Evolutionary conservation across 2,329 filamentous ascomycete species (phyloP).

Genomic region (Pseudocercospora eumusae): DNA sequence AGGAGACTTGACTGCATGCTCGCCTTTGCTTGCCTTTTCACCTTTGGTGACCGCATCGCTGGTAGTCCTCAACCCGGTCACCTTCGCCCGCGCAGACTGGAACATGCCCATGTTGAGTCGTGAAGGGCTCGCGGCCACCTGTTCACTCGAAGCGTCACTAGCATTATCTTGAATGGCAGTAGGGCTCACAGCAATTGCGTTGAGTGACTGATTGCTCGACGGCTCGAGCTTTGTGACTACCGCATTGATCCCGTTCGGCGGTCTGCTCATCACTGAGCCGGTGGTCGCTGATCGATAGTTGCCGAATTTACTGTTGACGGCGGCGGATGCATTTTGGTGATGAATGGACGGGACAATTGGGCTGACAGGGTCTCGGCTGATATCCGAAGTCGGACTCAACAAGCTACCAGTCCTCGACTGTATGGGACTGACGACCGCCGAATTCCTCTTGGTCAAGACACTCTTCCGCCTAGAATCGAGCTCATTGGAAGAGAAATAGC

Average conservation of each 20-base stretch:
- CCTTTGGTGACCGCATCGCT: constrained; percentile 68
- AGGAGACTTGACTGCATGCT: constrained; percentile 59
- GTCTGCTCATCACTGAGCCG: constrained; percentile 33
- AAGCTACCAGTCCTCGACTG: constrained; percentile 65
- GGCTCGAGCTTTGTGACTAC: constrained; percentile 61
- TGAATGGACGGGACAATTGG: constrained; percentile 22
- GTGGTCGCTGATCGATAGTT: constrained; percentile 34
- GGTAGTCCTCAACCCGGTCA: constrained; percentile 75
- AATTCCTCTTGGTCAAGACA: constrained; percentile 69
- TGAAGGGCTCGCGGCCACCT: constrained; percentile 30
- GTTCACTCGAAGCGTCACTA: constrained; percentile 51
- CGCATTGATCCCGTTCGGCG: constrained; percentile 50
- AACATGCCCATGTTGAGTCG: constrained; percentile 41
- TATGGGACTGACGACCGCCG: constrained; percentile 42
- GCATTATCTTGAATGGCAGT: constrained; percentile 35
- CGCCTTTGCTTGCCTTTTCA: constrained; percentile 46
- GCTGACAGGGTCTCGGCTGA: constrained; percentile 22
- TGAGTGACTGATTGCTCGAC: constrained; percentile 40
- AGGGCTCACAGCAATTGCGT: constrained; percentile 27
- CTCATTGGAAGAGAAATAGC: constrained; percentile 92
- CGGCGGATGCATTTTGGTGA: constrained; percentile 28
- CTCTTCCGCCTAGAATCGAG: constrained; percentile 61
- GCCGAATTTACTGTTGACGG: constrained; percentile 32
- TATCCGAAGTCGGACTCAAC: constrained; percentile 18
- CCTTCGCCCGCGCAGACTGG: constrained; percentile 45